Base-by-base conservation (phyloP, 2,329 filamentous ascomycete genomes). In the Cryphonectria parasitica region DNA sequence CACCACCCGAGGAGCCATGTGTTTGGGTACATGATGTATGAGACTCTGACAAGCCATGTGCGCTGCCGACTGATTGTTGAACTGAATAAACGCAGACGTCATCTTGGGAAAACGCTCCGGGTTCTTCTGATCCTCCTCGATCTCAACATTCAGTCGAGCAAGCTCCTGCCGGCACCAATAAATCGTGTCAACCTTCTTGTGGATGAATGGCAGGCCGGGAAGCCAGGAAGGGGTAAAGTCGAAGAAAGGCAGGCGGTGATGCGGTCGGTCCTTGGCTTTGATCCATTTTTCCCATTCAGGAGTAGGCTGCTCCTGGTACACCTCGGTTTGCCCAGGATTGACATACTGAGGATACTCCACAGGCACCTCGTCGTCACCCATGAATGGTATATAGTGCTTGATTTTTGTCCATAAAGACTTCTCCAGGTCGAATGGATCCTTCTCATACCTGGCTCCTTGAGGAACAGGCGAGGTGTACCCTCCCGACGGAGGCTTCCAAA, bases 31-130 rank as follows among this genome's bases (percentile, higher is more conserved):
- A 76, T 99, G 96, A 78, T 98, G 94, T 54, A 92, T 94, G 62
- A 97, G 87, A 64, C 93, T 90, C 79, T 99, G 96, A 78, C 94
- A 98, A 70, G 95, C 96, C 96, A 99, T 98, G 77, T 99, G 96
- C 0, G 96, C 96, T 7, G 95, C 95, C 1, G 98, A 93, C 79
- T 99, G 96, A 77, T 98, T 92, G 77, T 99, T 97, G 86, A 99
- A 99, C 78, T 99, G 96, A 72, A 99, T 94, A 76, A 99, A 99
- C 0, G 96, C 96, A 0, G 95, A 97, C 77, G 93, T 97, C 94
- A 98, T 97, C 63, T 95, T 82, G 0, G 95, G 95, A 73, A 94
- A 98, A 5, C 91, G 89, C 74, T 98, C 95, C 0, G 92, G 91
- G 64, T 96, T 86, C 67, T 91, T 87, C 78, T 99, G 96, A 74